Evolutionary conservation across 306 rosid genomes (phyloP).

Genomic region (Ormosia emarginata): DNA sequence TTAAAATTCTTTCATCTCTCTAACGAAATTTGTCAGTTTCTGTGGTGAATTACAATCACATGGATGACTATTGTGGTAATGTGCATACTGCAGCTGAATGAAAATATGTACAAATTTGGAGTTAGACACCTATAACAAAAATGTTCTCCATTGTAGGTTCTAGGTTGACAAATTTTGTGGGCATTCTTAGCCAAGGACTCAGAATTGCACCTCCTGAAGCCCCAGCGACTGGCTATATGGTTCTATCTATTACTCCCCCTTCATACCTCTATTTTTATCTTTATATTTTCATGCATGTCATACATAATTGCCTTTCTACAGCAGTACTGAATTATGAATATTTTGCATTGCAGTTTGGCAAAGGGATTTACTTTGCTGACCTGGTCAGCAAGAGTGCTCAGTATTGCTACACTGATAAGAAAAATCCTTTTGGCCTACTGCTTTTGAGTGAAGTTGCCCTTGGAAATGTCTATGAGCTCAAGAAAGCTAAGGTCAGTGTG

Average conservation of each 20-base stretch:
- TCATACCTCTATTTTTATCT: background rate
- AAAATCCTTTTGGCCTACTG: constrained; percentile 82
- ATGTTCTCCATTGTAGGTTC: constrained; percentile 55
- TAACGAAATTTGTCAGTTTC: background rate
- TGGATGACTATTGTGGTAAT: constrained; percentile 11
- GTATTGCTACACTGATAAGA: constrained; percentile 95
- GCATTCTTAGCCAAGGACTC: constrained; percentile 94
- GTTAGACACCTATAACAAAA: constrained; percentile 1
- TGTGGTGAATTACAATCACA: background rate
- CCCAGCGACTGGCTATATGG: constrained; percentile 98
- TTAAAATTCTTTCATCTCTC: background rate
- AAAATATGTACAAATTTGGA: background rate
- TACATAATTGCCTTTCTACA: background rate
- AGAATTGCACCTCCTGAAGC: constrained; percentile 99
- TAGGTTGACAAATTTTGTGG: constrained; percentile 87
- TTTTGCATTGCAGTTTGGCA: constrained; percentile 77
- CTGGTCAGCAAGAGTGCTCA: constrained; percentile 97
- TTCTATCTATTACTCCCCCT: constrained; percentile 22
- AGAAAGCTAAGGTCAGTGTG: constrained; percentile 70
- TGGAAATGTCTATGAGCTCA: constrained; percentile 81
- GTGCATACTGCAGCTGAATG: background rate
- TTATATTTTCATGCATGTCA: background rate
- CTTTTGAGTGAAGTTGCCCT: constrained; percentile 93
- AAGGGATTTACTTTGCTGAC: constrained; percentile 94
- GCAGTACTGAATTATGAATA: constrained; percentile 16